Base-by-base conservation (phyloP, 495 filamentous ascomycete genomes). In the Aspergillus nidulans region DNA sequence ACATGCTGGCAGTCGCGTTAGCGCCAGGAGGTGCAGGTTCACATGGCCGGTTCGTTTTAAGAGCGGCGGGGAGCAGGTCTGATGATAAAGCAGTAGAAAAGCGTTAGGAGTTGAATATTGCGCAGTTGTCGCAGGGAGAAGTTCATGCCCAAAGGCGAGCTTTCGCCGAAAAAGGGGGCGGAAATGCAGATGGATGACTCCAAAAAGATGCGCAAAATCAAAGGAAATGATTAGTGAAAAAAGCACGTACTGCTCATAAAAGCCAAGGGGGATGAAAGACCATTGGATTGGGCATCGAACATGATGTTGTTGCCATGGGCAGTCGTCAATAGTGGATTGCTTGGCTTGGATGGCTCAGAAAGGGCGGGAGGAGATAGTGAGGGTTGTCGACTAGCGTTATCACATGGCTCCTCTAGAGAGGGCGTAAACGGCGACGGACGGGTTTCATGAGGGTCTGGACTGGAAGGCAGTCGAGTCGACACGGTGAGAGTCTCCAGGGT, bases 231-330 rank as follows among this genome's bases (percentile, higher is more conserved):
- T 32, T 20, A 32, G 42, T 40, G 20, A 52, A 49, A 18, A 56
- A 52, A 63, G 36, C 19, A 64, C 74, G 53, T 70, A 77, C 74
- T 73, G 57, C 60, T 69, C 53, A 63, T 53, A 62, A 66, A 69
- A 52, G 67, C 65, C 62, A 65, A 53, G 58, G 63, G 62, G 18
- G 68, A 65, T 21, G 62, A 61, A 57, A 51, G 57, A 64, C 66
- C 61, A 64, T 68, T 69, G 53, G 53, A 58, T 61, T 69, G 69
- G 59, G 62, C 64, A 67, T 70, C 68, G 64, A 70, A 64, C 72
- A 76, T 76, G 59, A 65, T 70, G 69, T 61, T 64, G 57, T 61
- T 64, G 57, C 62, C 62, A 66, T 63, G 58, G 58, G 50, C 59
- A 52, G 45, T 32, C 12, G 61, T 55, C 56, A 55, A 10, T 24